phyloP scores from a whole-genome alignment of 306 rosid genomes.

The Coriaria nepalensis region DNA sequence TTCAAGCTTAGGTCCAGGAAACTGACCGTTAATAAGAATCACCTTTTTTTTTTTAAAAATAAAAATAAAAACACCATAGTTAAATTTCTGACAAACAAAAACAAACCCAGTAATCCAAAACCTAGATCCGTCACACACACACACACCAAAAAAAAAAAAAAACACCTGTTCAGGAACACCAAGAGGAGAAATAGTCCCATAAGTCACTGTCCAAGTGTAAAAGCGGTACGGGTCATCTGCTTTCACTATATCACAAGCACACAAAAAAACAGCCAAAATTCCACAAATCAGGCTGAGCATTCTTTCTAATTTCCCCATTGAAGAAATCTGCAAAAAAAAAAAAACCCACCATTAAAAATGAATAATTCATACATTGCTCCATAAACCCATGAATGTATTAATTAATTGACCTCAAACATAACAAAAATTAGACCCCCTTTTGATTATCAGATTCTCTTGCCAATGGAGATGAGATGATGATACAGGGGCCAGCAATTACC shows the following conservation, averaged over 20 bases:
- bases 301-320: slow-evolving; percentile 33
- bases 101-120: slow-evolving; percentile 7
- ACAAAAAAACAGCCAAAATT: slow-evolving; percentile 22
- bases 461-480: no score
- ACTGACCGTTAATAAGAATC: slow-evolving; percentile 77
- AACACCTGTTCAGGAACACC: slow-evolving; percentile 80
- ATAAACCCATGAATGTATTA: no score
- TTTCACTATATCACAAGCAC: slow-evolving; percentile 30
- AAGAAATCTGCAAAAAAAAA: slow-evolving; percentile 21
- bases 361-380: not conserved
- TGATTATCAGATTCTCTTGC: no score
- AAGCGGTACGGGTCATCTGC: slow-evolving; percentile 67
- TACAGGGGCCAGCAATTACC: no score
- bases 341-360: slow-evolving; percentile 6
- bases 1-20: slow-evolving; percentile 94
- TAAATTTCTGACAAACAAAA: not conserved
- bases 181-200: slow-evolving; percentile 70
- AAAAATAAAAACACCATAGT: slow-evolving; percentile 4
- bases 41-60: slow-evolving; percentile 39
- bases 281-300: slow-evolving; percentile 29
- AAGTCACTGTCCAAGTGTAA: slow-evolving; percentile 81
- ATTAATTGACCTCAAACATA: no score
- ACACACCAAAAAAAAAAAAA: slow-evolving; percentile 6
- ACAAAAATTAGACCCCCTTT: no score
- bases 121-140: slow-evolving; percentile 19